Percentiles rank a stretch among this genome's conserved stretches.
These are phyloP conservation scores for Ceratorhiza oryzae-sativae DNA, from an alignment of 1,284 basidiomycete species.

Conservation along the genomic window DNA sequence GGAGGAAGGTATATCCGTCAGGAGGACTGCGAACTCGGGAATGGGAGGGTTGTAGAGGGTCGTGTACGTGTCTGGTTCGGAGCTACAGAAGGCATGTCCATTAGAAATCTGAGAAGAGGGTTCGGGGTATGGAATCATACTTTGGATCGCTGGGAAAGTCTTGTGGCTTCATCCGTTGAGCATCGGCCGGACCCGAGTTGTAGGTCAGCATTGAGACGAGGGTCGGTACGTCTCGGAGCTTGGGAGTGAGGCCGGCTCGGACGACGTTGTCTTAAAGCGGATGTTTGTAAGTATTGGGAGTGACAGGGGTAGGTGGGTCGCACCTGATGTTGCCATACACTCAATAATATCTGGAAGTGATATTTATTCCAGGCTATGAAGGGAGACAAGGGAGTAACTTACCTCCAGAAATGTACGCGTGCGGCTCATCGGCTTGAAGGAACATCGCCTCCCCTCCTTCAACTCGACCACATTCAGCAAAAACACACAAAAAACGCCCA, in stretches of 20 bases:
- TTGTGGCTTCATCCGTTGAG: constrained; percentile 72
- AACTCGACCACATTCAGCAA: constrained; percentile 87
- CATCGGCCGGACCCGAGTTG: constrained; percentile 67
- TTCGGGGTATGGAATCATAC: constrained; percentile 1
- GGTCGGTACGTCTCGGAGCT: constrained; percentile 91
- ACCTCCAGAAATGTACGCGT: constrained; percentile 95
- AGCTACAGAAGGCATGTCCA: background rate
- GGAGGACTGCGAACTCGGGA: constrained; percentile 90
- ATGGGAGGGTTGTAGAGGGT: constrained; percentile 93
- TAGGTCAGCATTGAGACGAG: constrained; percentile 91
- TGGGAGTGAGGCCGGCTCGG: constrained; percentile 96
- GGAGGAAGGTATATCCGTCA: constrained; percentile 60
- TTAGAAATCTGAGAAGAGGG: background rate
- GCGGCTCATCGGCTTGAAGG: constrained; percentile 94
- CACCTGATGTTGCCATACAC: constrained; percentile 90
- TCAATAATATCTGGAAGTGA: constrained; percentile 85
- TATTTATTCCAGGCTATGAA: background rate
- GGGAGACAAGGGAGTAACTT: constrained; percentile 43
- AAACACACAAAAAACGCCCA: constrained; percentile 95
- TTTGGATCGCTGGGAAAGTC: constrained; percentile 55
- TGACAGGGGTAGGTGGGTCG: background rate
- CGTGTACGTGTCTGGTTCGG: constrained; percentile 45
- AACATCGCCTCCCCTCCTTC: constrained; percentile 87
- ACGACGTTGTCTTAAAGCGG: constrained; percentile 89
- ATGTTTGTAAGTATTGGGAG: background rate